Evolutionary conservation across 306 rosid genomes (phyloP).

Genomic region (Calophaca sinica): DNA sequence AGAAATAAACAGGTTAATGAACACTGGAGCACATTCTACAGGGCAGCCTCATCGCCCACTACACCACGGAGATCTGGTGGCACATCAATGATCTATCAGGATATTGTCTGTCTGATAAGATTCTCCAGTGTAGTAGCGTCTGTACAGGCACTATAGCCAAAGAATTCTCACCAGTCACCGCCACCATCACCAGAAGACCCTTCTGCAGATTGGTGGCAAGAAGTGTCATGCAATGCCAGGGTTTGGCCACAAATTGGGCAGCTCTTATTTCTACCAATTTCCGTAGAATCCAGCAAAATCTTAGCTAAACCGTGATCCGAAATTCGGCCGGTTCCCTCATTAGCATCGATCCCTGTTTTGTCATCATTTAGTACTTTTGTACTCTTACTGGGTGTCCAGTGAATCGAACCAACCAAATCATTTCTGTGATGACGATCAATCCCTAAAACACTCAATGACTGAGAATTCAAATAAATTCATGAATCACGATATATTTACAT

Average conservation of each 20-base stretch:
- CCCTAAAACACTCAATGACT: slow-evolving; percentile 51
- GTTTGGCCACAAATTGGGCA: slow-evolving; percentile 67
- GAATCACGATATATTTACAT: slow-evolving; percentile 9
- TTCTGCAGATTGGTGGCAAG: slow-evolving; percentile 51
- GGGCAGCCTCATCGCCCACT: slow-evolving; percentile 96
- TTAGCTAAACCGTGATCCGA: slow-evolving; percentile 66
- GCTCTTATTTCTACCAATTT: slow-evolving; percentile 43
- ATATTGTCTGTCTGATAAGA: slow-evolving; percentile 1
- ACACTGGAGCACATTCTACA: slow-evolving; percentile 41
- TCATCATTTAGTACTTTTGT: slow-evolving; percentile 60
- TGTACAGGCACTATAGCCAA: slow-evolving; percentile 82
- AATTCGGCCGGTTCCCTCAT: slow-evolving; percentile 34
- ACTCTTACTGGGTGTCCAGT: slow-evolving; percentile 45
- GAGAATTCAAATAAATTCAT: slow-evolving; percentile 31
- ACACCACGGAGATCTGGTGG: slow-evolving; percentile 79
- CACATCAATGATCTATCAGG: slow-evolving; percentile 41
- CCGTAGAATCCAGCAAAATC: slow-evolving; percentile 52
- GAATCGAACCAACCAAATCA: slow-evolving; percentile 61
- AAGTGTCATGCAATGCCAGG: slow-evolving; percentile 43
- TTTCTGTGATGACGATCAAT: slow-evolving; percentile 50
- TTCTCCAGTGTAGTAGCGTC: slow-evolving; percentile 56
- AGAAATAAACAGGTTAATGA: no score
- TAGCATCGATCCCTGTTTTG: slow-evolving; percentile 37
- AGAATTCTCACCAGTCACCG: slow-evolving; percentile 52
- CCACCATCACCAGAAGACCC: slow-evolving; percentile 50